These are phyloP conservation scores for Ustilago bromivora DNA, from an alignment of 1,284 basidiomycete genomes.

Conservation along the genomic window DNA sequence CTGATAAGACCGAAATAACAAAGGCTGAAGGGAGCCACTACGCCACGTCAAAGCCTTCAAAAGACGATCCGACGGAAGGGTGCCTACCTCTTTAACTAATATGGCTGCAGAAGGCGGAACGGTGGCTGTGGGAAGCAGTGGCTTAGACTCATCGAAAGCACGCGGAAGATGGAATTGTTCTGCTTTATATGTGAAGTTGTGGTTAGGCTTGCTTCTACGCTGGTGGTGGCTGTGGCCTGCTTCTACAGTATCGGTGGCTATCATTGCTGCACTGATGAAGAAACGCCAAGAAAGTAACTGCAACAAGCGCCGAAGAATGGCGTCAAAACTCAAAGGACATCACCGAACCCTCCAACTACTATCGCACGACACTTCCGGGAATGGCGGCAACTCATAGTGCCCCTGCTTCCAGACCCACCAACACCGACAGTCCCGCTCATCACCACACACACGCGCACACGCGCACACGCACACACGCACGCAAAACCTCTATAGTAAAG, in stretches of 20 bases:
- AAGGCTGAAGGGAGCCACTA: too few relatives aligned
- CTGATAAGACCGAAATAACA: too few relatives aligned
- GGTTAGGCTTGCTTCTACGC: not conserved
- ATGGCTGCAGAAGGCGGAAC: not conserved
- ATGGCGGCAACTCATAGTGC: too few relatives aligned
- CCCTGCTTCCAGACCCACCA: not conserved
- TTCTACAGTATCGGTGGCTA: too few relatives aligned
- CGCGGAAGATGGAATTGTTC: not conserved
- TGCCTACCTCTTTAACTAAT: too few relatives aligned
- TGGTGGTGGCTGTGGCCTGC: not conserved
- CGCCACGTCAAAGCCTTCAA: too few relatives aligned
- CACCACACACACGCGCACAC: not conserved
- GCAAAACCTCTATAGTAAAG: not conserved
- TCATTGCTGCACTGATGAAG: too few relatives aligned
- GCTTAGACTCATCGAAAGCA: not conserved
- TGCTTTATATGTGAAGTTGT: not conserved
- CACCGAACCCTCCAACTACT: too few relatives aligned
- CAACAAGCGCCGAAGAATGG: too few relatives aligned
- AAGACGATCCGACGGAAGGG: not conserved
- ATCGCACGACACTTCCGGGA: too few relatives aligned
- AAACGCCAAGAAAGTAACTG: too few relatives aligned
- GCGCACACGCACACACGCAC: not conserved
- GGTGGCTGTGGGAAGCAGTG: not conserved
- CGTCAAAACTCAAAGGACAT: too few relatives aligned
- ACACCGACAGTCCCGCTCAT: not conserved